Conservation (phyloP, 2,329 filamentous ascomycete genomes). For the Phaeoacremonium minimum region DNA sequence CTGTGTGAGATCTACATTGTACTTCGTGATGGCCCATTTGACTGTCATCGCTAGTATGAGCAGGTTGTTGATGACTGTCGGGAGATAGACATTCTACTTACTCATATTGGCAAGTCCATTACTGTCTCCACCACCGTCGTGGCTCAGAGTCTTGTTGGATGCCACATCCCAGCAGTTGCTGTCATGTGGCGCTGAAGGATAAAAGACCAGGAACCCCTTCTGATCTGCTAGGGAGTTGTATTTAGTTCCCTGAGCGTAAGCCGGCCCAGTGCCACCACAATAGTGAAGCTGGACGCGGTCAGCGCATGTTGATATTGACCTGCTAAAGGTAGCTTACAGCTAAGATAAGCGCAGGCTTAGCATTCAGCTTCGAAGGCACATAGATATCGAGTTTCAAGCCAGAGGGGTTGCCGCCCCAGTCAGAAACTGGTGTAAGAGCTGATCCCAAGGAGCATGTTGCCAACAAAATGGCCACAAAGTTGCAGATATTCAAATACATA, state of each 20-base stretch:
- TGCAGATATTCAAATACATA: no score
- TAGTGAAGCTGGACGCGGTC: conserved; percentile 36
- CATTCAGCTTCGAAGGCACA: conserved; percentile 15
- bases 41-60: conserved; percentile 35
- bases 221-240: conserved; percentile 39
- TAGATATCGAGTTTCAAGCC: conserved; percentile 36
- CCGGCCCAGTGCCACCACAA: conserved; percentile 44
- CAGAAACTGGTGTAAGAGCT: conserved; percentile 8
- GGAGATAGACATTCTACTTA: no score
- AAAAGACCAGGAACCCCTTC: conserved; percentile 46
- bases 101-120: conserved; percentile 56
- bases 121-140: conserved; percentile 53
- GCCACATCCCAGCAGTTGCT: conserved; percentile 57
- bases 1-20: conserved; percentile 31
- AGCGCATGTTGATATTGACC: no score
- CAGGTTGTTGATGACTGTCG: no score
- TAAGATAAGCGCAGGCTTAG: conserved; percentile 1
- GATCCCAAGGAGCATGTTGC: no score
- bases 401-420: conserved; percentile 26
- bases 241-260: conserved; percentile 41
- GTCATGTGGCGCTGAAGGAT: conserved; percentile 46
- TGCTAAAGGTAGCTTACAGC: background rate
- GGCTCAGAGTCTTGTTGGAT: conserved; percentile 42
- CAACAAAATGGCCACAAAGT: no score
- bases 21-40: conserved; percentile 31